Evolutionary conservation across 768 basidiomycete species (phyloP).

Genomic region (Lentinula boryana): DNA sequence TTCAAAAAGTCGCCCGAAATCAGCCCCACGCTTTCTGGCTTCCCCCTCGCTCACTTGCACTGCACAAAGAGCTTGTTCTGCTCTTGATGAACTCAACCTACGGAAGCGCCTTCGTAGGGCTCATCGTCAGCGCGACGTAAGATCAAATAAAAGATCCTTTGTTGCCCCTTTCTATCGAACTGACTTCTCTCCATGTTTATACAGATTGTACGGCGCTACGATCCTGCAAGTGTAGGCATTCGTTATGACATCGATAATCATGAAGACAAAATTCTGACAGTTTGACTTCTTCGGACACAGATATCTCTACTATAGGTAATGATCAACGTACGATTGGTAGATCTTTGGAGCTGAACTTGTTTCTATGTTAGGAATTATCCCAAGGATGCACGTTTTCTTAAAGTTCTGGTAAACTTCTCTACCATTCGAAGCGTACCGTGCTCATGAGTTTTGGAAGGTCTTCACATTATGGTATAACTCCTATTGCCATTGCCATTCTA

Average conservation of each 20-base stretch:
- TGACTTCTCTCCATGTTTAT: not conserved
- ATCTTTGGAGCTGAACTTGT: not conserved
- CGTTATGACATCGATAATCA: slow-evolving; percentile 1
- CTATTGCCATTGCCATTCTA: not conserved
- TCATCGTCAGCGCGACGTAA: slow-evolving; percentile 37
- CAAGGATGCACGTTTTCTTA: slow-evolving; percentile 30
- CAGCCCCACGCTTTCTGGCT: not conserved
- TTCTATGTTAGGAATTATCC: slow-evolving; percentile 28
- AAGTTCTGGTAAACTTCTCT: slow-evolving; percentile 28
- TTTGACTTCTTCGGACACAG: slow-evolving; percentile 13
- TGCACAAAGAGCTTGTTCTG: not conserved
- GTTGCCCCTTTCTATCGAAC: not conserved
- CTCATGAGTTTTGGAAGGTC: slow-evolving; percentile 19
- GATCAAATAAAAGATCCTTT: slow-evolving; percentile 8
- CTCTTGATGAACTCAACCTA: slow-evolving; percentile 21
- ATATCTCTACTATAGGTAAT: slow-evolving; percentile 37
- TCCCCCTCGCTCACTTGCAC: not conserved
- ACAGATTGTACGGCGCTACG: slow-evolving; percentile 42
- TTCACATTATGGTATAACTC: slow-evolving; percentile 26
- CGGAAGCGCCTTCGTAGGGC: slow-evolving; percentile 39
- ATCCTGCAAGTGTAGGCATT: slow-evolving; percentile 33
- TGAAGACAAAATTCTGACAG: not conserved
- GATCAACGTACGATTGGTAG: not conserved
- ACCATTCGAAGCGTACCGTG: not conserved
- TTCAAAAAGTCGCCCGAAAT: not conserved